phyloP scores from a whole-genome alignment of 2,329 filamentous ascomycete genomes.

The Domatiomyces globalis region DNA sequence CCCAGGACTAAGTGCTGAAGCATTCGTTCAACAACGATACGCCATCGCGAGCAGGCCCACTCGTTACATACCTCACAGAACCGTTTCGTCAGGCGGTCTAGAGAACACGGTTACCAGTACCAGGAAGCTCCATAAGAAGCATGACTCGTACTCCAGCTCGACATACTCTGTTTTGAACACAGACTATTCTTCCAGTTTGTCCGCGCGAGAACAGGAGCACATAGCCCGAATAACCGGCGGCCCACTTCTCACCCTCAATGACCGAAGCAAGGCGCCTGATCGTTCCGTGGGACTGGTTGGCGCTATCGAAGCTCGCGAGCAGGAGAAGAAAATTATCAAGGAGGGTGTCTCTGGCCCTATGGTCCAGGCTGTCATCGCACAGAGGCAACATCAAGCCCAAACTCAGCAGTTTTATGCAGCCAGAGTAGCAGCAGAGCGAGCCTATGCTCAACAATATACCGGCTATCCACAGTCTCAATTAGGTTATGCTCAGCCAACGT shows the following conservation, averaged over 20 bases:
- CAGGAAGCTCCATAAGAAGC: slow-evolving; percentile 13
- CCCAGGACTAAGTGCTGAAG: slow-evolving; percentile 56
- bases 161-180: slow-evolving; percentile 2
- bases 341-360: slow-evolving; percentile 55
- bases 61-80: slow-evolving; percentile 27
- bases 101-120: slow-evolving; percentile 3
- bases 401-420: slow-evolving; percentile 6
- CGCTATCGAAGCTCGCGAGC: slow-evolving; percentile 65
- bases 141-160: slow-evolving; percentile 22
- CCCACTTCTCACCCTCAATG: slow-evolving; percentile 57
- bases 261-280: slow-evolving; percentile 33
- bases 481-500: background rate
- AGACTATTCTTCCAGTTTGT: slow-evolving; percentile 49
- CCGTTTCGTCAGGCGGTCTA: slow-evolving; percentile 12
- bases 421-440: slow-evolving; percentile 1
- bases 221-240: slow-evolving; percentile 69
- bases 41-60: slow-evolving; percentile 37
- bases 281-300: slow-evolving; percentile 53
- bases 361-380: slow-evolving; percentile 58
- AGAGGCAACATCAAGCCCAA: slow-evolving; percentile 42
- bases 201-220: slow-evolving; percentile 76
- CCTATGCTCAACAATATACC: slow-evolving; percentile 5
- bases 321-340: slow-evolving; percentile 58
- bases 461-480: slow-evolving; percentile 2
- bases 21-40: slow-evolving; percentile 70